Conservation (phyloP, 129 eudicot genomes). For the sunflower (Helianthus annuus) region DNA sequence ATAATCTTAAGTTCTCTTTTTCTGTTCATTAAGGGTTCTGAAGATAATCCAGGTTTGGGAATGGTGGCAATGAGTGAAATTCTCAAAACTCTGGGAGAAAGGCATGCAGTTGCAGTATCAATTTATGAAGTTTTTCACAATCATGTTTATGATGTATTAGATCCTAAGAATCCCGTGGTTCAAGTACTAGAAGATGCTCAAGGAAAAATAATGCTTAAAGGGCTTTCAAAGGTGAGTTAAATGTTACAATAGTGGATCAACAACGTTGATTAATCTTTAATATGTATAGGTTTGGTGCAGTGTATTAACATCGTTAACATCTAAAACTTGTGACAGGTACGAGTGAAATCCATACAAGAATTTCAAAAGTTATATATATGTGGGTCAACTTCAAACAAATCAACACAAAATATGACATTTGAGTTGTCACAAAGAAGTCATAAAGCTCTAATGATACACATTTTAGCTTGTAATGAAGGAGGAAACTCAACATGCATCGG, state of each 20-base stretch:
- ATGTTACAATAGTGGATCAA: not conserved
- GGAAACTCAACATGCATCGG: slow-evolving; percentile 40
- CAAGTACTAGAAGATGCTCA: slow-evolving; percentile 72
- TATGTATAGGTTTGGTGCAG: not conserved
- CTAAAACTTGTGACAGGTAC: slow-evolving; percentile 42
- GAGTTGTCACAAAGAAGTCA: slow-evolving; percentile 64
- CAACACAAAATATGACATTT: slow-evolving; percentile 40
- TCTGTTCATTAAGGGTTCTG: slow-evolving; percentile 54
- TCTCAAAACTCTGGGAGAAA: slow-evolving; percentile 49
- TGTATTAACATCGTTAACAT: slow-evolving; percentile 1
- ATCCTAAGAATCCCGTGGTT: slow-evolving; percentile 56
- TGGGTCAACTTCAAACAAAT: slow-evolving; percentile 25
- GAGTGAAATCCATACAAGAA: slow-evolving; percentile 55
- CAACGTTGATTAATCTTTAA: not conserved
- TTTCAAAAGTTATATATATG: slow-evolving; percentile 49
- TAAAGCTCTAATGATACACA: slow-evolving; percentile 63
- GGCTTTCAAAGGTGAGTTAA: slow-evolving; percentile 68
- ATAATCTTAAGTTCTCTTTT: not conserved
- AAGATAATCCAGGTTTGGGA: slow-evolving; percentile 67
- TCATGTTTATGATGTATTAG: slow-evolving; percentile 64
- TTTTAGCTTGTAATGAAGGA: slow-evolving; percentile 41
- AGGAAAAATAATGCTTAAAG: slow-evolving; percentile 71
- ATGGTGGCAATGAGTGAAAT: slow-evolving; percentile 50
- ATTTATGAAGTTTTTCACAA: slow-evolving; percentile 72
- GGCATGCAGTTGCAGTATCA: slow-evolving; percentile 52